Percentiles rank a stretch among this genome's conserved stretches.
Conservation (phyloP, 805 yeast genomes). For the Candida gorgasii region DNA sequence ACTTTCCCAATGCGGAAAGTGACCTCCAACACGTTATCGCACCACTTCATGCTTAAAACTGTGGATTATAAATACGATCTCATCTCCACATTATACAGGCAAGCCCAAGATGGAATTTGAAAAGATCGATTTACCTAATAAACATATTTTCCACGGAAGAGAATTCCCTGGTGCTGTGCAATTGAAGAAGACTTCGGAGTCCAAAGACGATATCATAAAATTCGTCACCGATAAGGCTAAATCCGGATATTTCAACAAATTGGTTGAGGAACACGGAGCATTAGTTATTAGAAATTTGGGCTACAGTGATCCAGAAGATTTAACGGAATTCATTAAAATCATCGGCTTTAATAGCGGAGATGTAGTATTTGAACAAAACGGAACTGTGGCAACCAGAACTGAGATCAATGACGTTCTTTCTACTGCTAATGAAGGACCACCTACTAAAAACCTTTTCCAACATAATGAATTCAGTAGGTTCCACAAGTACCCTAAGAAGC, state of each 20-base stretch:
- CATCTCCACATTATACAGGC: not conserved
- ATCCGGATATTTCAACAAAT: conserved; percentile 22
- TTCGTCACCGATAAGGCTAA: conserved; percentile 17
- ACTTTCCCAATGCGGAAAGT: too few species aligned
- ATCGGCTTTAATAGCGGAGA: conserved; percentile 17
- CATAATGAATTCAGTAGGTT: conserved; percentile 37
- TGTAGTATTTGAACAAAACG: conserved; percentile 27
- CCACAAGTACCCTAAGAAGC: conserved; percentile 21
- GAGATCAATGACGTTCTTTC: conserved; percentile 21
- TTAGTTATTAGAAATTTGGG: conserved; percentile 26
- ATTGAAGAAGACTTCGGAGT: not conserved
- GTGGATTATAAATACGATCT: conserved; percentile 1
- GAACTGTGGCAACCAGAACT: conserved; percentile 27
- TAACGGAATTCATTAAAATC: conserved; percentile 21
- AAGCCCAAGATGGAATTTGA: not conserved
- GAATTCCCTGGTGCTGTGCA: conserved; percentile 13
- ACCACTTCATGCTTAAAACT: not conserved
- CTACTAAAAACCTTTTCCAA: conserved; percentile 22
- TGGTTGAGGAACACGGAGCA: conserved; percentile 27
- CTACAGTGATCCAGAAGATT: conserved; percentile 15
- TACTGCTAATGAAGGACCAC: conserved; percentile 35
- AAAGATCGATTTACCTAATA: conserved; percentile 4
- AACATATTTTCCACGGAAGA: conserved; percentile 8
- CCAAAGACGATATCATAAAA: conserved; percentile 1
- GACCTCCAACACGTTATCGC: too few species aligned